A percentile compares a stretch with the other conserved stretches of the same genome.
Evolutionary conservation across 805 yeast genomes (phyloP).

Genomic region (Schwanniomyces vanrijiae): DNA sequence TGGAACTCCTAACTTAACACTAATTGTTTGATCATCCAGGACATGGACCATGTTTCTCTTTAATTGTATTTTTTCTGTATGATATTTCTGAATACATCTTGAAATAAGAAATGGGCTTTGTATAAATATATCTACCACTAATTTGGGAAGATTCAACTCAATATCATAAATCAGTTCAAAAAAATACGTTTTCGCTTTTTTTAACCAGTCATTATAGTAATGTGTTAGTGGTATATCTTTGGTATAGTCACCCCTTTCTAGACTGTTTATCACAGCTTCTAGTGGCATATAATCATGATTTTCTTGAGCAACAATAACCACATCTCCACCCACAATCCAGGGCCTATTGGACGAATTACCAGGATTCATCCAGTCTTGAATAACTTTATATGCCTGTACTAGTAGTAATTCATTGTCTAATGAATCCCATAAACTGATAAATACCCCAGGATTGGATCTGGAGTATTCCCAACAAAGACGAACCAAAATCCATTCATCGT

Average conservation of each 20-base stretch:
- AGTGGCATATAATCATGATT: slow-evolving; percentile 6
- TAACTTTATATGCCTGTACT: slow-evolving; percentile 45
- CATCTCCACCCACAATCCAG: slow-evolving; percentile 48
- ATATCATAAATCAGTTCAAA: slow-evolving; percentile 7
- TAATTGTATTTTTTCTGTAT: neutral
- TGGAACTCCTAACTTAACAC: slow-evolving; percentile 4
- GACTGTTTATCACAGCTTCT: slow-evolving; percentile 6
- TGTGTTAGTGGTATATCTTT: neutral
- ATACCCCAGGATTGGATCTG: slow-evolving; percentile 29
- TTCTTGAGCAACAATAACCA: slow-evolving; percentile 19
- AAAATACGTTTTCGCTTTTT: slow-evolving; percentile 2
- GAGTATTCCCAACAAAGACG: slow-evolving; percentile 40
- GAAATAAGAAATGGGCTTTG: slow-evolving; percentile 5
- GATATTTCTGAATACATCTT: slow-evolving; percentile 4
- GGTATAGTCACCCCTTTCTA: slow-evolving; percentile 8
- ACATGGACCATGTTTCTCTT: neutral
- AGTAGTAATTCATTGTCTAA: slow-evolving; percentile 55
- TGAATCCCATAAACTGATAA: slow-evolving; percentile 47
- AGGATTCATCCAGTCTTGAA: slow-evolving; percentile 51
- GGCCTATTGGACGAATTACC: slow-evolving; percentile 48
- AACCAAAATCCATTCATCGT: slow-evolving; percentile 48
- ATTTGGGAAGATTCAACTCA: slow-evolving; percentile 2
- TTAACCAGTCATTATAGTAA: slow-evolving; percentile 3
- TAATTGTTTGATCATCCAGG: neutral
- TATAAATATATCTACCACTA: neutral